phyloP scores from a whole-genome alignment of 2,329 filamentous ascomycete species.

The Aspergillus uvarum region DNA sequence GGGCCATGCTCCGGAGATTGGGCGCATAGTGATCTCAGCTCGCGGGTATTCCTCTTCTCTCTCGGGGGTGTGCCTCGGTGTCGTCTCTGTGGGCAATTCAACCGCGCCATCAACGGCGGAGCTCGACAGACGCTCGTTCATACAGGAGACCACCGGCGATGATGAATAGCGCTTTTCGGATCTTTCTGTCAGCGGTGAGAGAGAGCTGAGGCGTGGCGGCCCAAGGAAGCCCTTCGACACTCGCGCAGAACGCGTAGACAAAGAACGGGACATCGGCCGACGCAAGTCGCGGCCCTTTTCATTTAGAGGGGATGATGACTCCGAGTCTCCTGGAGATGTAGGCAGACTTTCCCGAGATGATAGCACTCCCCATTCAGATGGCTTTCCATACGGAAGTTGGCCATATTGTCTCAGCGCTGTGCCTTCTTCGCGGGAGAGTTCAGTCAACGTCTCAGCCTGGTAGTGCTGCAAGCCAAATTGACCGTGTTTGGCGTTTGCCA shows the following conservation, averaged over 20 bases:
- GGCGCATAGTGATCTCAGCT: constrained; percentile 27
- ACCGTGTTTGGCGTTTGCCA: constrained; percentile 26
- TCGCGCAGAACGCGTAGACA: constrained; percentile 28
- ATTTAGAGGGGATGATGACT: constrained; percentile 22
- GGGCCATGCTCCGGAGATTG: constrained; percentile 34
- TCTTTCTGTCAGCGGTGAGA: constrained; percentile 35
- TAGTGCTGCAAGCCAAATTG: constrained; percentile 23
- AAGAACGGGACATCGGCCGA: constrained; percentile 35
- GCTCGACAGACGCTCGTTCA: constrained; percentile 32
- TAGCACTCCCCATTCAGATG: constrained; percentile 37
- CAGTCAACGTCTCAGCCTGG: constrained; percentile 31
- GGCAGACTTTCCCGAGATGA: constrained; percentile 33
- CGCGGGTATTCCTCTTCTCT: constrained; percentile 25
- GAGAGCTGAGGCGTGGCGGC: constrained; percentile 29
- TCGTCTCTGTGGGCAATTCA: constrained; percentile 38
- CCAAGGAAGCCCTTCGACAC: constrained; percentile 30
- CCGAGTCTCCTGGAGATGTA: constrained; percentile 20
- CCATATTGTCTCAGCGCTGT: constrained; percentile 33
- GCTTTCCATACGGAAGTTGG: constrained; percentile 35
- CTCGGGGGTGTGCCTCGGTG: constrained; percentile 38
- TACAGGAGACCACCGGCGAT: constrained; percentile 17
- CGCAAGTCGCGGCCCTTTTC: constrained; percentile 35
- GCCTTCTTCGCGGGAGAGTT: constrained; percentile 34
- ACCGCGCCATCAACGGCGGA: constrained; percentile 38
- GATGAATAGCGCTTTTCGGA: constrained; percentile 20